Conservation (phyloP, 352 stramenopile genomes). For the Blastocystis sp. region DNA sequence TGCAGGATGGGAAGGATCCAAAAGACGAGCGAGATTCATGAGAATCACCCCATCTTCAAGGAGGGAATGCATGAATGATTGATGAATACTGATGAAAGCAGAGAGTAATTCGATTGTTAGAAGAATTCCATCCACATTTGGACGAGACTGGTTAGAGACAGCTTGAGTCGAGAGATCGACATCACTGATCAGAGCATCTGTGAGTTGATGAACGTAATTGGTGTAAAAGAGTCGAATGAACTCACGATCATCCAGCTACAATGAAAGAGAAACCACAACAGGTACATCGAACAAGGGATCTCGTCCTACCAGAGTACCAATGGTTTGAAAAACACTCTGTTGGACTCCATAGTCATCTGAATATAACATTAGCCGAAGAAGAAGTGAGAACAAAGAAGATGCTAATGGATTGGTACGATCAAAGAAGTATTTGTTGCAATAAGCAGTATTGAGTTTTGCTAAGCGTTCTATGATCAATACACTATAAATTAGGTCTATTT, state of each 20-base stretch:
- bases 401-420: background rate
- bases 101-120: background rate
- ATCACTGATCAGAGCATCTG: background rate
- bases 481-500: background rate
- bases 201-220: background rate
- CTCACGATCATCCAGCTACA: background rate
- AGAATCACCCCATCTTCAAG: background rate
- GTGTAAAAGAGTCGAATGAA: background rate
- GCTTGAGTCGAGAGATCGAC: too few species aligned
- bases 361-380: background rate
- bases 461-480: conserved; percentile 22
- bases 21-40: background rate
- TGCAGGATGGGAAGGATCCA: background rate
- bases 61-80: background rate
- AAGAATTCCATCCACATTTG: background rate
- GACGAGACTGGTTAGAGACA: too few species aligned
- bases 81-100: background rate
- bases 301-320: background rate
- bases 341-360: conserved; percentile 12
- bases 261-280: background rate
- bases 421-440: conserved; percentile 4
- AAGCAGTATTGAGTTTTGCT: background rate
- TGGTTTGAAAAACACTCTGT: conserved; percentile 25
- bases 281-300: background rate
- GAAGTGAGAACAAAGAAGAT: background rate